A percentile compares a stretch with the other conserved stretches of the same genome.
Evolutionary conservation across 805 yeast genomes (phyloP).

Genomic region (Lipomyces japonicus): DNA sequence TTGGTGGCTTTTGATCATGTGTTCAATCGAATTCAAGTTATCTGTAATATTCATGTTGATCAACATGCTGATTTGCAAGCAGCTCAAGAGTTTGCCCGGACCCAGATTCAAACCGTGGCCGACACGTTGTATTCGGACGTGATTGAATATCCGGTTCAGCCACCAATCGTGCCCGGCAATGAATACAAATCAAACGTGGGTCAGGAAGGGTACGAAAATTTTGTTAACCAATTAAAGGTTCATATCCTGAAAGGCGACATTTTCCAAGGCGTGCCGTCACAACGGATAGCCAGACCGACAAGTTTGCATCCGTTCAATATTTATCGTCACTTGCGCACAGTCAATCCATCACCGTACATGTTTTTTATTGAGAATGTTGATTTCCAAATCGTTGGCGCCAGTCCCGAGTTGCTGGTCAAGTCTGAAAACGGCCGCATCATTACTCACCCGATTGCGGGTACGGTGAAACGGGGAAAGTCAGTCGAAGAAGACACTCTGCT

Average conservation of each 20-base stretch:
- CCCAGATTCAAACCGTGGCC: slow-evolving; percentile 50
- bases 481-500: slow-evolving; percentile 84
- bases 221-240: slow-evolving; percentile 67
- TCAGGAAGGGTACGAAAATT: slow-evolving; percentile 83
- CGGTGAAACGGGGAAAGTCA: slow-evolving; percentile 85
- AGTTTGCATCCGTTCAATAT: slow-evolving; percentile 94
- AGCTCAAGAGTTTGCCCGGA: slow-evolving; percentile 58
- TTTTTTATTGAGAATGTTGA: slow-evolving; percentile 89
- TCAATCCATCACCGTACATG: slow-evolving; percentile 95
- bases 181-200: slow-evolving; percentile 85
- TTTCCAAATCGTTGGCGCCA: slow-evolving; percentile 95
- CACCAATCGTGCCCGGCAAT: slow-evolving; percentile 62
- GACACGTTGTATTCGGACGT: slow-evolving; percentile 39
- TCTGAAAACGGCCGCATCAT: slow-evolving; percentile 74
- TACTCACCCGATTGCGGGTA: slow-evolving; percentile 98
- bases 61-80: slow-evolving; percentile 40
- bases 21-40: slow-evolving; percentile 85
- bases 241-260: slow-evolving; percentile 91
- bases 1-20: slow-evolving; percentile 92
- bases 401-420: slow-evolving; percentile 90
- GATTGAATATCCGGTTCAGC: slow-evolving; percentile 68
- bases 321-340: slow-evolving; percentile 89
- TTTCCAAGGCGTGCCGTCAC: slow-evolving; percentile 97
- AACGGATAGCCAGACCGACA: slow-evolving; percentile 92
- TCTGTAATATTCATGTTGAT: slow-evolving; percentile 65